A percentile compares a stretch with the other conserved stretches of the same genome.
Conservation (phyloP, 768 basidiomycete species). For the Psilocybe subaeruginosa region DNA sequence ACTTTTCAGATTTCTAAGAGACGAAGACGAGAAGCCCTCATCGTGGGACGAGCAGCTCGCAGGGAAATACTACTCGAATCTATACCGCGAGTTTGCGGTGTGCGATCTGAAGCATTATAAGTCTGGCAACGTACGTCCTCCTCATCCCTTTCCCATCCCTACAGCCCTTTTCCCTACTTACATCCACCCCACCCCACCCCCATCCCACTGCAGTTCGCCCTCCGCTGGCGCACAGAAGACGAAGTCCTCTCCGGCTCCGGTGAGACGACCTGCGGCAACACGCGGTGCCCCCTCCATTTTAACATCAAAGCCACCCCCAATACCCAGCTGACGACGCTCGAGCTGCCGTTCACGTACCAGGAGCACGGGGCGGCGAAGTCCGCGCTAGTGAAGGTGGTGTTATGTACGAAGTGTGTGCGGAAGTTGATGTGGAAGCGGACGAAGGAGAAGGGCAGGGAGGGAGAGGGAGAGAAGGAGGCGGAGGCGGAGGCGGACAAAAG, state of each 20-base stretch:
- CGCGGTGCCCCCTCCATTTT: constrained; percentile 76
- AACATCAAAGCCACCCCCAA: constrained; percentile 20
- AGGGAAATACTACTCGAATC: constrained; percentile 81
- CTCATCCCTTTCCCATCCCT: neutral
- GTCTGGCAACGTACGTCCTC: constrained; percentile 71
- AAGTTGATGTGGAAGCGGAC: constrained; percentile 88
- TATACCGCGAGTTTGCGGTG: constrained; percentile 91
- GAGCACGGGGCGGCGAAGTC: constrained; percentile 78
- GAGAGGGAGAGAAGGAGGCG: constrained; percentile 18
- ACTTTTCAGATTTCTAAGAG: constrained; percentile 71
- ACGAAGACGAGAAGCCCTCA: constrained; percentile 48
- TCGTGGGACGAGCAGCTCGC: constrained; percentile 90
- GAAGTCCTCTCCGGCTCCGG: constrained; percentile 89
- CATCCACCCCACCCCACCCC: no score
- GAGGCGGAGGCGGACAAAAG: constrained; percentile 28
- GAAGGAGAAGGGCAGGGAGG: constrained; percentile 59
- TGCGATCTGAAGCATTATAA: constrained; percentile 98
- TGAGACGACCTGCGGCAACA: constrained; percentile 87
- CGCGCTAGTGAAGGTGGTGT: constrained; percentile 88
- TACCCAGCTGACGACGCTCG: constrained; percentile 68
- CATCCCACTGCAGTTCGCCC: constrained; percentile 61
- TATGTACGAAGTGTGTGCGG: constrained; percentile 77
- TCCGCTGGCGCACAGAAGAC: constrained; percentile 92
- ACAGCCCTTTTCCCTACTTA: neutral
- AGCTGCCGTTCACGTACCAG: constrained; percentile 87